Base-by-base conservation (phyloP, 345 rosid species). In the Gossypium sturtianum region DNA sequence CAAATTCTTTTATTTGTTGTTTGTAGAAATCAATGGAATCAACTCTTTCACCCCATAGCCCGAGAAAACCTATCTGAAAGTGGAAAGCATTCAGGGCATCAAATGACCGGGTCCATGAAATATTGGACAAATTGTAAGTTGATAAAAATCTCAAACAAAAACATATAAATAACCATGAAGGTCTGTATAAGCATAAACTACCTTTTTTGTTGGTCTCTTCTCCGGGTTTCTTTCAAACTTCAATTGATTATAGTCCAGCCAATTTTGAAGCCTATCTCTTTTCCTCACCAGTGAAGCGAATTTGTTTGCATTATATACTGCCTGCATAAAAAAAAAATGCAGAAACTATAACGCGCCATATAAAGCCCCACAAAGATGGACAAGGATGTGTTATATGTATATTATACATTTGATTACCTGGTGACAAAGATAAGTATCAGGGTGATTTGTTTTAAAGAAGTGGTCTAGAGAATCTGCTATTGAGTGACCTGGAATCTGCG, bases 231-330 rank as follows among this genome's bases (percentile, higher is more conserved):
- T 88, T 85, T 93, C 94, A 81, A 79, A 84, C 82, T 90, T 91
- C 41, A 93, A 87, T 75, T 87, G 92, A 82, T 93, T 81, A 71
- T 90, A 93, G 81, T 93, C 99, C 75, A 88, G 86, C 99, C 98
- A 93, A 74, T 88, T 89, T 83, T 76, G 96, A 62, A 95, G 84
- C 82, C 90, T 90, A 48, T 85, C 87, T 77, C 97, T 87, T 87
- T 87, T 84, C 70, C 85, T 90, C 72, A 78, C 98, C 73, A 93
- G 82, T 78, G 84, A 88, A 61, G 92, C 89, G 52, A 84, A 93
- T 73, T 79, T 87, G 82, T 90, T 95, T 17, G 97, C 98, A 48
- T 93, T 84, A 76, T 93, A 95, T 65, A 93, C 94, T 20, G 85
- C 97, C 99, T 93, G 87, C 80, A 75, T 71, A n/a, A 63, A 34